Conservation (phyloP, 225 moss, liverwort and hornwort species). For the Straminergon stramineum region DNA sequence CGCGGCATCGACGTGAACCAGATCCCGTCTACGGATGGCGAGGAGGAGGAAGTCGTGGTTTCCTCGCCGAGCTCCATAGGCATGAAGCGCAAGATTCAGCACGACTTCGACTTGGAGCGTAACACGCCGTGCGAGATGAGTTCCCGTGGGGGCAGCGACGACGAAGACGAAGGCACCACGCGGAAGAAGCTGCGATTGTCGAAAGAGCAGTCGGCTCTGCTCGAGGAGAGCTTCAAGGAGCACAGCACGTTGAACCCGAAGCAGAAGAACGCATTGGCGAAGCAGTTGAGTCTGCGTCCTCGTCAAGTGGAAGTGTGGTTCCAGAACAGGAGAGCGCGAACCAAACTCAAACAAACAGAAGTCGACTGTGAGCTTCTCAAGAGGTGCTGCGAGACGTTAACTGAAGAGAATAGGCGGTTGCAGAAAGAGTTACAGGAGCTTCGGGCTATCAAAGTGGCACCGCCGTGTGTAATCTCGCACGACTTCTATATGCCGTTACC, state of each 20-base stretch:
- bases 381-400: conserved; percentile 77
- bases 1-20: conserved; percentile 92
- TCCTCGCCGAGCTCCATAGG: conserved; percentile 69
- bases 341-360: conserved; percentile 93
- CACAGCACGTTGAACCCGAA: conserved; percentile 96
- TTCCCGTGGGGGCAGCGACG: conserved; percentile 78
- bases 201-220: conserved; percentile 84
- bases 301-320: conserved; percentile 99
- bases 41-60: conserved; percentile 58
- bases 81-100: conserved; percentile 81
- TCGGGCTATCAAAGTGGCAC: conserved; percentile 76
- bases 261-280: conserved; percentile 93
- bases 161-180: conserved; percentile 84
- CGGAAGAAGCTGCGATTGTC: conserved; percentile 94
- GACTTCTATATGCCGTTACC: conserved; percentile 98
- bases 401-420: conserved; percentile 75
- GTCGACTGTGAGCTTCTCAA: conserved; percentile 97
- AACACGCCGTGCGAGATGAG: conserved; percentile 61
- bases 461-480: conserved; percentile 84
- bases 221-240: conserved; percentile 96
- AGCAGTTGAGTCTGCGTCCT: conserved; percentile 75
- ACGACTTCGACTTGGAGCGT: conserved; percentile 86
- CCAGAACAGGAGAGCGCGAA: conserved; percentile 92
- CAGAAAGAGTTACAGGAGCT: conserved; percentile 95
- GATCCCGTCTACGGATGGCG: conserved; percentile 78